Conservation (phyloP, 495 filamentous ascomycete genomes). For the Trichoderma virens region DNA sequence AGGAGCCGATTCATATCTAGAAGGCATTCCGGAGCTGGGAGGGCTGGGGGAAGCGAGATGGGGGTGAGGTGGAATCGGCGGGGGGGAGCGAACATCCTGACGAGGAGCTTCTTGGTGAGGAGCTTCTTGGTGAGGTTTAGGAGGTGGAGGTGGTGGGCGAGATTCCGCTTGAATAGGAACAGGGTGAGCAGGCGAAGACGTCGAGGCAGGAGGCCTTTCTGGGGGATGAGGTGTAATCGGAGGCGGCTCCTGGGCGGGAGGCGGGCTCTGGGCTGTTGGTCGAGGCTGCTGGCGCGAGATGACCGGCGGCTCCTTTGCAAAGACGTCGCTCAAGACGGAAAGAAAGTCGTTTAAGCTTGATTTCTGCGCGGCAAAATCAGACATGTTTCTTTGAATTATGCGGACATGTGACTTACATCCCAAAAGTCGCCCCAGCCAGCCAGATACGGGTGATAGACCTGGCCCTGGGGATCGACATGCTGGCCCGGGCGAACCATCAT, state of each 20-base stretch:
- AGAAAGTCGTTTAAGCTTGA: slow-evolving; percentile 76
- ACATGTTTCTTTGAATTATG: not conserved
- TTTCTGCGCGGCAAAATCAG: slow-evolving; percentile 44
- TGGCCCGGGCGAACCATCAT: slow-evolving; percentile 90
- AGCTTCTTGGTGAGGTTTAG: slow-evolving; percentile 20
- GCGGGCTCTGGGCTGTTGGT: slow-evolving; percentile 31
- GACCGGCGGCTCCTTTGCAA: slow-evolving; percentile 90
- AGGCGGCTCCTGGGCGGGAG: slow-evolving; percentile 36
- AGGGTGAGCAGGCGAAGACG: slow-evolving; percentile 19
- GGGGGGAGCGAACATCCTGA: slow-evolving; percentile 24
- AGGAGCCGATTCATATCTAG: slow-evolving; percentile 36
- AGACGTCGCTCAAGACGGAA: slow-evolving; percentile 74
- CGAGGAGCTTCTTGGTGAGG: no score
- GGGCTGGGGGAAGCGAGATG: slow-evolving; percentile 19
- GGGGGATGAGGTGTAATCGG: slow-evolving; percentile 65
- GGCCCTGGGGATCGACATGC: slow-evolving; percentile 90
- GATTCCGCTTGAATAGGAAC: slow-evolving; percentile 15
- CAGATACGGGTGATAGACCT: slow-evolving; percentile 92
- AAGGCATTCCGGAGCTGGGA: slow-evolving; percentile 15
- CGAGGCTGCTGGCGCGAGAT: slow-evolving; percentile 59
- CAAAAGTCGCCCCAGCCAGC: slow-evolving; percentile 80
- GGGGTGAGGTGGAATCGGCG: slow-evolving; percentile 35
- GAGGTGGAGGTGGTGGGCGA: slow-evolving; percentile 34
- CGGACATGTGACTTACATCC: slow-evolving; percentile 61
- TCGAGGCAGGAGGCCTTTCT: slow-evolving; percentile 33